Evolutionary conservation across 1,284 basidiomycete species (phyloP), one percentile per base, ranked within the genome.

Genomic region (Fomitopsis betulina): DNA sequence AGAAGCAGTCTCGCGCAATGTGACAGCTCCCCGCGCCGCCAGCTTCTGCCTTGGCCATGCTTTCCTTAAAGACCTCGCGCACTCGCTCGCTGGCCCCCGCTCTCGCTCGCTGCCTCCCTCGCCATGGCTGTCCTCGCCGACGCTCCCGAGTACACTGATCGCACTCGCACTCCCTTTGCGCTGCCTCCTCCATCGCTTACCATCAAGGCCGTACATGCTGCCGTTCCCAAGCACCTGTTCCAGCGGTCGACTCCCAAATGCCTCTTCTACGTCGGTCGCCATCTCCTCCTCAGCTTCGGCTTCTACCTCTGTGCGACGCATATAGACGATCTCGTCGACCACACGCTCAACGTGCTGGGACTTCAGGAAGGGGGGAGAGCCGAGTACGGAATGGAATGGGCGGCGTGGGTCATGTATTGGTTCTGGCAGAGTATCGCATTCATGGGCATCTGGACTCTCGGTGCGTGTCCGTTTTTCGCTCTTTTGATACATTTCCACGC

Each of bases 171-270:
- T 5, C 19, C 60, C 15, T 80, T 80, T 62, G 62, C 63, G 21
- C 78, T 76, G 23, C 75, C 78, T 1, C 49, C 49, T 13, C 49
- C 33, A 2, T 72, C 65, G 10, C 64, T 75, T 25, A 72, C 76
- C 5, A 68, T 79, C 58, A 80, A 77, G 64, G 74, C 78, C 49
- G 68, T 80, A 42, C 77, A 78, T 51, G 73, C 78, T 58, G 78
- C 75, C 1, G 77, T 81, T 10, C 79, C 79, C 0, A 77, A 75
- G 60, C 73, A 78, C 56, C 67, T 80, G 66, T 86, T 87, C 68
- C 78, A 86, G 72, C 85, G 84, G 70, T 67, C 71, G 70, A 68
- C 70, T 59, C 40, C 38, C 53, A 56, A 72, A 64, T 65, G 74
- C 66, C 38, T 74, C 2, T 69, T 70, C 56, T 81, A 79, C 60